Conservation (phyloP, 1,284 basidiomycete species). For the Neonothopanus nambi region DNA sequence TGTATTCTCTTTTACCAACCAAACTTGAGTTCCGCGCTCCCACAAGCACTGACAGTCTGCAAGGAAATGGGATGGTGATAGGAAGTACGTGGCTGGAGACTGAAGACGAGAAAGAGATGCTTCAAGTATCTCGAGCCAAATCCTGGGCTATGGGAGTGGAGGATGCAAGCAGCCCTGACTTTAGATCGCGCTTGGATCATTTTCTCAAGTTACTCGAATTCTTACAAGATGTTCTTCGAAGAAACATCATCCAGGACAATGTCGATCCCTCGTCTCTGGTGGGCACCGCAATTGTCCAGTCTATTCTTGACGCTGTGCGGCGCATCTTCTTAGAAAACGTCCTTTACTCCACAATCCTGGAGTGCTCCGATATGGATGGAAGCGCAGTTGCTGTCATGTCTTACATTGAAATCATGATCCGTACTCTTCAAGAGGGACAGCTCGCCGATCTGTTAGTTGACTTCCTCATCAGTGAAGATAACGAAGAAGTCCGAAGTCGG, state of each 20-base stretch:
- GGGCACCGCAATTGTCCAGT: constrained; percentile 77
- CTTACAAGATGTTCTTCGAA: constrained; percentile 82
- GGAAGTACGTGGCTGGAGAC: constrained; percentile 53
- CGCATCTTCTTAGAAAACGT: constrained; percentile 93
- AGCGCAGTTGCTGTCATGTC: constrained; percentile 95
- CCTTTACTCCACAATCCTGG: constrained; percentile 89
- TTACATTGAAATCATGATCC: constrained; percentile 90
- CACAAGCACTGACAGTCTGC: constrained; percentile 37
- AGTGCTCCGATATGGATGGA: constrained; percentile 91
- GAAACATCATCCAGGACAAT: constrained; percentile 52
- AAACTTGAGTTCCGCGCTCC: constrained; percentile 74
- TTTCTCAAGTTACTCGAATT: constrained; percentile 92
- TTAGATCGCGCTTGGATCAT: constrained; percentile 81
- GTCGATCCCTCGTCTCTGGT: constrained; percentile 64
- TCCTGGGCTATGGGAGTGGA: constrained; percentile 67
- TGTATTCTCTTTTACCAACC: constrained; percentile 88
- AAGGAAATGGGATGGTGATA: constrained; percentile 59
- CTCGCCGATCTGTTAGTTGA: constrained; percentile 72
- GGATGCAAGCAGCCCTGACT: constrained; percentile 73
- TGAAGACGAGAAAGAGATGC: constrained; percentile 55
- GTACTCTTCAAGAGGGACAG: constrained; percentile 71
- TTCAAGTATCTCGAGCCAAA: constrained; percentile 54
- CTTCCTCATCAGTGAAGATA: constrained; percentile 83
- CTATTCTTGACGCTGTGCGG: constrained; percentile 81
- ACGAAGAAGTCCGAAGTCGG: constrained; percentile 57